Conservation (phyloP, 2,329 filamentous ascomycete species). For the Pseudogymnoascus sp. region DNA sequence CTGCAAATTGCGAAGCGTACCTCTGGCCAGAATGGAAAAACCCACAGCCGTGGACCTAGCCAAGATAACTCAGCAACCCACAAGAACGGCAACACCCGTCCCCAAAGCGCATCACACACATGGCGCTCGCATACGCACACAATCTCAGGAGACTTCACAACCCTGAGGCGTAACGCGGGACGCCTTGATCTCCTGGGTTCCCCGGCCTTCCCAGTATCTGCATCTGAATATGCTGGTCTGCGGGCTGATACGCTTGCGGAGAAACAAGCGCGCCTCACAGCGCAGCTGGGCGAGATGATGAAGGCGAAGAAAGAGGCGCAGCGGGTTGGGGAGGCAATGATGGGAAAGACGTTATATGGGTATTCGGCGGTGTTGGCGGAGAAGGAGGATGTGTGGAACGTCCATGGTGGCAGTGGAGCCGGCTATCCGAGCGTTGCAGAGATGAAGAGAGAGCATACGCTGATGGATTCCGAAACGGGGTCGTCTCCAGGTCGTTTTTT, state of each 20-base stretch:
- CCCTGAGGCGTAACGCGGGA: not conserved
- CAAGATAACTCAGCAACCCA: not conserved
- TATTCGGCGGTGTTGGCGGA: not conserved
- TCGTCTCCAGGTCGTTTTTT: not conserved
- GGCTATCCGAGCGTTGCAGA: not conserved
- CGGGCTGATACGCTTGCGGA: not conserved
- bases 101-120: not conserved
- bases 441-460: not conserved
- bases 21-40: not conserved
- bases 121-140: constrained; percentile 3
- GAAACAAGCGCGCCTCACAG: not conserved
- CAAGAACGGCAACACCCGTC: not conserved
- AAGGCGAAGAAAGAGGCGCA: not conserved
- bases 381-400: not conserved
- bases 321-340: not conserved
- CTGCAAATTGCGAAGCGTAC: not conserved
- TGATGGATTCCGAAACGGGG: not conserved
- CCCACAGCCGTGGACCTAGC: not conserved
- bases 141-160: not conserved
- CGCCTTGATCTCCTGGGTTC: not conserved
- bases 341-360: not conserved
- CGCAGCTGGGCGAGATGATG: not conserved
- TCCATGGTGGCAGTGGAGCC: not conserved
- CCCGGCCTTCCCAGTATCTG: not conserved
- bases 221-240: not conserved